A percentile compares a stretch with the other conserved stretches of the same genome.
Conservation (phyloP, 1,284 basidiomycete species). For the Apiotrichum veenhuisii region DNA sequence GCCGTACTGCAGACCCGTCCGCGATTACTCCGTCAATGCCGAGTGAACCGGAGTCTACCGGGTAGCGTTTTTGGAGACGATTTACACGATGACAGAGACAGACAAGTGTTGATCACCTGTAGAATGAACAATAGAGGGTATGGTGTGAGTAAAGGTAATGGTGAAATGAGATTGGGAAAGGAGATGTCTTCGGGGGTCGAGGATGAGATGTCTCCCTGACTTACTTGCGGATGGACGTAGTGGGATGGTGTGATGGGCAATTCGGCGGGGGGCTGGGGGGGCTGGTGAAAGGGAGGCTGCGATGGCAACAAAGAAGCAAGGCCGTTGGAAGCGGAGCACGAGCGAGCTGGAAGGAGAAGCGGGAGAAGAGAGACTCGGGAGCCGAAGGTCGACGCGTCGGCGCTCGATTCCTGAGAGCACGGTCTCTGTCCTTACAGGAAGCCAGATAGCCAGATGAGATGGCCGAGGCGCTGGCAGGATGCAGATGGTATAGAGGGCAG, state of each 20-base stretch:
- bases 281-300: not conserved
- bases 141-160: not conserved
- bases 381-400: not conserved
- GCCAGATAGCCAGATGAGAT: no score
- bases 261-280: not conserved
- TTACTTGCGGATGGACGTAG: not conserved
- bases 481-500: no score
- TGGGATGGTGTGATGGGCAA: not conserved
- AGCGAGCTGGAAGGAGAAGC: not conserved
- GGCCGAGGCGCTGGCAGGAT: no score
- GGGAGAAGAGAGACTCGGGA: not conserved
- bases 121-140: not conserved
- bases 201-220: not conserved
- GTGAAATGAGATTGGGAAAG: not conserved
- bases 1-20: not conserved
- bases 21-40: not conserved
- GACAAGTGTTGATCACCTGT: not conserved
- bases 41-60: not conserved
- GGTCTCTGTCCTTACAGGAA: no score
- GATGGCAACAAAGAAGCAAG: not conserved
- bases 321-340: no score
- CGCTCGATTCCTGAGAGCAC: no score
- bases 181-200: not conserved
- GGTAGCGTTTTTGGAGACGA: not conserved
- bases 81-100: not conserved